Evolutionary conservation across 441 rosid genomes (phyloP).

Genomic region (Erodium chrysanthum): DNA sequence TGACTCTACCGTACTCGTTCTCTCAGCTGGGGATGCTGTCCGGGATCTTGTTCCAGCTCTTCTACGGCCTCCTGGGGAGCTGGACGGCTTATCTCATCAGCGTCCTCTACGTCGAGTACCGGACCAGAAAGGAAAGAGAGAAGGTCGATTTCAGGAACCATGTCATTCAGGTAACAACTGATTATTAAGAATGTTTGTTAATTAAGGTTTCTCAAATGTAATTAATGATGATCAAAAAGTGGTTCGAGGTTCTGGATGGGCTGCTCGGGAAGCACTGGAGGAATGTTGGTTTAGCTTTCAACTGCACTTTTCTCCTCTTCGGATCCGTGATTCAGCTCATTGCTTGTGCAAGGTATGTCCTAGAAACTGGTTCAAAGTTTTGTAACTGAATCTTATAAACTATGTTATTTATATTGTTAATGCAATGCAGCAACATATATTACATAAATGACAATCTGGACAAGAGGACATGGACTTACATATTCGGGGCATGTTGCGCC

Average conservation of each 20-base stretch:
- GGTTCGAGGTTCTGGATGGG: slow-evolving; percentile 81
- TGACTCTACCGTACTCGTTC: slow-evolving; percentile 65
- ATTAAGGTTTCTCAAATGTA: too few species aligned
- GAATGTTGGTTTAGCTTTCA: slow-evolving; percentile 48
- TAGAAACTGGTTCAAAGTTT: not conserved
- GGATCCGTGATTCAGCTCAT: slow-evolving; percentile 80
- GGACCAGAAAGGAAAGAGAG: slow-evolving; percentile 63
- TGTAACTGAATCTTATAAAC: too few species aligned
- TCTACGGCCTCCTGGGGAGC: slow-evolving; percentile 59
- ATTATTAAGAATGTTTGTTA: too few species aligned
- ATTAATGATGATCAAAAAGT: slow-evolving; percentile 19
- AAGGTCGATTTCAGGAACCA: slow-evolving; percentile 75
- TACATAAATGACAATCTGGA: slow-evolving; percentile 70
- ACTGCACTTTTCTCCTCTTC: slow-evolving; percentile 68
- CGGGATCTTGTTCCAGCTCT: slow-evolving; percentile 60
- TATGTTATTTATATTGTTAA: not conserved
- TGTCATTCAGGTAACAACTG: slow-evolving; percentile 59
- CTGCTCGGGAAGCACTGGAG: slow-evolving; percentile 71
- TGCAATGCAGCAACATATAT: slow-evolving; percentile 52
- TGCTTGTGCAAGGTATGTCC: slow-evolving; percentile 58
- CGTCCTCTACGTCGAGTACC: slow-evolving; percentile 59
- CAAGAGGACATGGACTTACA: slow-evolving; percentile 30
- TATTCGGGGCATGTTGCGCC: slow-evolving; percentile 70
- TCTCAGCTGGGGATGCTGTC: slow-evolving; percentile 71
- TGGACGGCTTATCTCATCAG: slow-evolving; percentile 76